Evolutionary conservation across 345 rosid genomes (phyloP).

Genomic region (Lepidium didymum): DNA sequence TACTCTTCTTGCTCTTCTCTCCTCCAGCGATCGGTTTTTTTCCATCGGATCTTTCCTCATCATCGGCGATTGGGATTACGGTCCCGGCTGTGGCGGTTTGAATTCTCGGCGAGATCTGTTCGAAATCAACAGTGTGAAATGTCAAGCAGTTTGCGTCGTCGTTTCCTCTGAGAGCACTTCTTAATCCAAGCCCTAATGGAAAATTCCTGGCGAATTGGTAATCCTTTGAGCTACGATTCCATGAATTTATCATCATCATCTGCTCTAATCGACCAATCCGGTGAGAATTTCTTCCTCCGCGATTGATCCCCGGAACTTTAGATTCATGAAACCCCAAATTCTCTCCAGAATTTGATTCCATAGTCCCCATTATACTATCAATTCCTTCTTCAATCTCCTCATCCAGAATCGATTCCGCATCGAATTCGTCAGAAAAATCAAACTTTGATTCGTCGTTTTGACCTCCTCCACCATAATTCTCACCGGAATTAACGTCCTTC

Average conservation of each 20-base stretch:
- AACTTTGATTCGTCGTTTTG: constrained; percentile 32
- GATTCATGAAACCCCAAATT: background rate
- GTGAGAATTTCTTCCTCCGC: background rate
- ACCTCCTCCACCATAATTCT: constrained; percentile 23
- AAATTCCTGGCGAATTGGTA: constrained; percentile 28
- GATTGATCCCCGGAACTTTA: background rate
- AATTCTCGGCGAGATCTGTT: constrained; percentile 60
- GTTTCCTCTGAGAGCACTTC: constrained; percentile 42
- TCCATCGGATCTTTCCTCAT: background rate
- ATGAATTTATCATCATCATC: constrained; percentile 22
- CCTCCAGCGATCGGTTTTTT: constrained; percentile 9
- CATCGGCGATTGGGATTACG: background rate
- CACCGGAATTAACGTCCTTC: constrained; percentile 27
- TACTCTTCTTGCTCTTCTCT: constrained; percentile 28
- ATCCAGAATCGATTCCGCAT: constrained; percentile 74
- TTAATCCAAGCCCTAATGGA: constrained; percentile 31
- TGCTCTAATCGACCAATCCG: constrained; percentile 19
- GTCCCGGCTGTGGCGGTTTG: background rate
- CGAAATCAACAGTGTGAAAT: constrained; percentile 55
- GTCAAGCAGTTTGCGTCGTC: constrained; percentile 39
- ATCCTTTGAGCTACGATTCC: constrained; percentile 34
- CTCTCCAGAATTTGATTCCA: constrained; percentile 10
- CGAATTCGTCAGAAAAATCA: constrained; percentile 46
- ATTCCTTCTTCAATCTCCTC: constrained; percentile 67
- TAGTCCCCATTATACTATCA: constrained; percentile 72